Evolutionary conservation across 169 alveolate species (phyloP), one percentile per base, ranked within the genome.

Genomic region (Cryptosporidium muris): DNA sequence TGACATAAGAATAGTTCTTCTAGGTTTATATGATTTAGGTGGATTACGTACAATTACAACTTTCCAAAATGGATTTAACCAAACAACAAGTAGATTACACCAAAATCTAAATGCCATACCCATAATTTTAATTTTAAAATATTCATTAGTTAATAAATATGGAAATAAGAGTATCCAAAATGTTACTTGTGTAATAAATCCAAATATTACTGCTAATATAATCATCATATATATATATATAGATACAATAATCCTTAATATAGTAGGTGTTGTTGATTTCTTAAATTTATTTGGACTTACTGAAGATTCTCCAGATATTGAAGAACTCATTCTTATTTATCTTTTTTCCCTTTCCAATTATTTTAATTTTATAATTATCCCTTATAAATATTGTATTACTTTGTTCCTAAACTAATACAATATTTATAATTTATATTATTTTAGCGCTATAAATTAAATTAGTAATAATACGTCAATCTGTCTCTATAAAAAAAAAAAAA

Each of bases 1-100:
- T 14, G 81, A n/a, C 89, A 91, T 66, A 45, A 91, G 36, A 4
- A 91, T 4, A 12, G 94, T 89, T 38, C 51, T 88, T 4, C 80
- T 47, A 42, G 91, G 85, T 4, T 25, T 52, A 45, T 88, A 91
- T 45, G 81, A 65, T 63, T 63, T 80, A 43, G 62, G 82, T 37
- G 80, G 49, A 51, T 40, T 60, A 48, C 90, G 82, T 51, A 81
- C 51, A 36, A 82, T 45, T 43, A 63, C 58, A 56, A 91, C 49
- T 49, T 58, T 54, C 94, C 94, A 91, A 81, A 89, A 89, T 54
- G 94, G 94, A 62, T 89, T 89, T 9, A 81, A 14, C 82, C 82
- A 74, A n/a, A 74, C 60, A 2, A 74, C 82, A 2, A 66, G 56
- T 25, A 74, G 45, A 36, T 81, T 65, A 56, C 43, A 25, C 74